phyloP scores from a whole-genome alignment of 2,329 filamentous ascomycete species.

The Nemania serpens region DNA sequence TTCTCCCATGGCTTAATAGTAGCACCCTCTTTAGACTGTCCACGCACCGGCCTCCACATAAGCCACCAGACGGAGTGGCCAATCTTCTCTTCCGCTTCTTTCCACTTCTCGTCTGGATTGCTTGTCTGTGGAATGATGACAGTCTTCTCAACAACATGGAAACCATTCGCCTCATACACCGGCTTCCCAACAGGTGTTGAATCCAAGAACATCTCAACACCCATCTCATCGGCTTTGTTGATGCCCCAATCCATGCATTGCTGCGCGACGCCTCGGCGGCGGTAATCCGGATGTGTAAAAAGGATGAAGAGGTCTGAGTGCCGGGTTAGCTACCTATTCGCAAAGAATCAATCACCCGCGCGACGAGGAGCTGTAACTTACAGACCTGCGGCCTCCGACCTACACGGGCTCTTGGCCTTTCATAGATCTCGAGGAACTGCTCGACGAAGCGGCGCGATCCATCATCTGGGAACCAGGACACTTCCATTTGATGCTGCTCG shows the following conservation, averaged over 20 bases:
- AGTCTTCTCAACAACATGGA: neutral
- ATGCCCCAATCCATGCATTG: constrained; percentile 34
- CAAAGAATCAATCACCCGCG: too few relatives aligned
- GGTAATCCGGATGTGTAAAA: constrained; percentile 34
- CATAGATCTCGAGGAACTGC: constrained; percentile 18
- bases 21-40: neutral
- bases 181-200: neutral
- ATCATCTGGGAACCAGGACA: constrained; percentile 42
- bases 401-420: constrained; percentile 15
- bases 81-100: neutral
- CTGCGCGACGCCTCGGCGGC: constrained; percentile 30
- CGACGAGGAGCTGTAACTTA: constrained; percentile 18
- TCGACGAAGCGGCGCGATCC: constrained; percentile 32
- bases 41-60: neutral
- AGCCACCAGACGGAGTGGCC: neutral
- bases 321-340: too few relatives aligned
- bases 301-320: constrained; percentile 17
- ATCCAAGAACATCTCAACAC: constrained; percentile 8
- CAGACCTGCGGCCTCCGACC: constrained; percentile 33
- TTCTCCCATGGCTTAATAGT: neutral
- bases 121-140: neutral
- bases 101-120: neutral
- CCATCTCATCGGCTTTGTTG: constrained; percentile 29
- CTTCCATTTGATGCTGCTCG: constrained; percentile 21
- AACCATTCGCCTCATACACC: neutral